A percentile compares a stretch with the other conserved stretches of the same genome.
phyloP scores from a whole-genome alignment of 495 filamentous ascomycete genomes.

The Oleoguttula mirabilis region DNA sequence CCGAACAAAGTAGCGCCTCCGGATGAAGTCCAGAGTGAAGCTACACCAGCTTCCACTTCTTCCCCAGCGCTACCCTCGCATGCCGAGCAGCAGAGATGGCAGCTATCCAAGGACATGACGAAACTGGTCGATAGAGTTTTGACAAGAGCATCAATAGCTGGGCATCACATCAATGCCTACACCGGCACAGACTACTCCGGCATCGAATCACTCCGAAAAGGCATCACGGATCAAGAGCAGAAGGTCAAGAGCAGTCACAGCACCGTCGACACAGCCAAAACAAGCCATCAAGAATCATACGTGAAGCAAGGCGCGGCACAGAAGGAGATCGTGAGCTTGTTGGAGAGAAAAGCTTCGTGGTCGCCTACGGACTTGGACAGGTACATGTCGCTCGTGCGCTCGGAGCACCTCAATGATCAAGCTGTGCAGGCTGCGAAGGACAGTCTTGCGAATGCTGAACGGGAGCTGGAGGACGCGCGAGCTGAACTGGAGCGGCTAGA shows the following conservation, averaged over 20 bases:
- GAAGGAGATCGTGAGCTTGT: conserved; percentile 85
- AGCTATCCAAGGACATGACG: conserved; percentile 60
- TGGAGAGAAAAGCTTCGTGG: conserved; percentile 92
- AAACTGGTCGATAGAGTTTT: conserved; percentile 80
- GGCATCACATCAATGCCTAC: conserved; percentile 79
- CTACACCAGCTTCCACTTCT: no score
- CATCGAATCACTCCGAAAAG: conserved; percentile 72
- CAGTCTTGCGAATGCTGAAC: conserved; percentile 59
- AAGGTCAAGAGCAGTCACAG: conserved; percentile 50
- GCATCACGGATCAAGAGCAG: conserved; percentile 60
- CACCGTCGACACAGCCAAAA: conserved; percentile 57
- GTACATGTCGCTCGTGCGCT: conserved; percentile 84
- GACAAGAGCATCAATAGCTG: conserved; percentile 68
- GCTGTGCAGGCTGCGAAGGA: conserved; percentile 65
- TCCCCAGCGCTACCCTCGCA: conserved; percentile 83
- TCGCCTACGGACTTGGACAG: conserved; percentile 76
- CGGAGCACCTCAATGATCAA: conserved; percentile 86
- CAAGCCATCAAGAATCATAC: conserved; percentile 65
- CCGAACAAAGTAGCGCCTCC: no score
- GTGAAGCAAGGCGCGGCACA: conserved; percentile 71
- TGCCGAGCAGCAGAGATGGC: conserved; percentile 57
- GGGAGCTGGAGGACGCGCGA: conserved; percentile 61
- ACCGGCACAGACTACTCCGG: conserved; percentile 75
- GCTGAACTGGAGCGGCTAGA: conserved; percentile 65
- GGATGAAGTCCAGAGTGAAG: no score